Base-by-base conservation (phyloP, 129 eudicot genomes). In the Lactuca saligna region DNA sequence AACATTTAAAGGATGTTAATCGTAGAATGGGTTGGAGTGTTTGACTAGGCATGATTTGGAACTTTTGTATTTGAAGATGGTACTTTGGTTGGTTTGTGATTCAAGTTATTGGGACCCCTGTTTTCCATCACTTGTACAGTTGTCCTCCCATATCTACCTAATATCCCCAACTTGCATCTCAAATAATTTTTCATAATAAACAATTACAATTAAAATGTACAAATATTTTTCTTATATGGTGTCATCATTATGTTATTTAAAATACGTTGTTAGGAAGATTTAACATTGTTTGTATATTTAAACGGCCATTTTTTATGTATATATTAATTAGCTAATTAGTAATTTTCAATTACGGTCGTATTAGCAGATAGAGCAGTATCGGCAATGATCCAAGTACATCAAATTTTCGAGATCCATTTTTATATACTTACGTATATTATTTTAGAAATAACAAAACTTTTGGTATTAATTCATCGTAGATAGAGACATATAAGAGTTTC, bases 51-150 rank as follows among this genome's bases (percentile, higher is more conserved):
- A 76, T 76, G 63, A 61, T 68, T 69, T 69, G 53, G 65, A 68
- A 76, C 70, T 69, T 75, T 76, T 76, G 63, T 54, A 69, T 69
- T 53, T 76, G 80, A 76, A 68, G 70, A 55, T 69, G 65, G 74
- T 76, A 69, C 70, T 61, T 61, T 69, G 80, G 75, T 76, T 76
- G 75, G 80, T 76, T 76, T 76, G 75, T 69, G 71, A 69, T 76
- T 76, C 80, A 76, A 76, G 75, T 76, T 76, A 76, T 61, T 76
- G 80, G 80, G 80, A 54, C 80, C 75, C 80, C 64, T 68, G 74
- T 60, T 53, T 66, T 57, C 57, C 44, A 65, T 65, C 64, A 54
- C 71, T 37, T 65, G 71, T 64, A 46, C 65, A 64, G 65, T 73
- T 7, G 58, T 55, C 31, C 71, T 8, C 57, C 34, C 48, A 35